Conservation (phyloP, 495 filamentous ascomycete species). For the Penicillium simplicissimum region DNA sequence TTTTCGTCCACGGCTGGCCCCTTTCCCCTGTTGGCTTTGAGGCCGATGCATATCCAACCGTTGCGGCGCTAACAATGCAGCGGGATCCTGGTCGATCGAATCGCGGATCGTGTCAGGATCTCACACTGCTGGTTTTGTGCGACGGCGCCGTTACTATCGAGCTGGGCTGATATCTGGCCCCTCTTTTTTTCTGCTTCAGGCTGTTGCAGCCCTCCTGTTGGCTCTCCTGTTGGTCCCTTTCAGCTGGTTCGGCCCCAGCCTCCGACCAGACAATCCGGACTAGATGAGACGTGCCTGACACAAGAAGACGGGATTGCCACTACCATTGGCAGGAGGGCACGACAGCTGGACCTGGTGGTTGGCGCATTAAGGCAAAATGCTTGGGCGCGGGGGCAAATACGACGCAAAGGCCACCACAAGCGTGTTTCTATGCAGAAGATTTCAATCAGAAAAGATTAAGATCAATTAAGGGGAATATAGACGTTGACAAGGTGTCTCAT, state of each 20-base stretch:
- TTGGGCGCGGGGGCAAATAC: neutral
- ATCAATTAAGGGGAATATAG: neutral
- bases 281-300: conserved; percentile 1
- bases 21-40: neutral
- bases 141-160: neutral
- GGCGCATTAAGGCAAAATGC: neutral
- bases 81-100: conserved; percentile 2
- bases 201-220: neutral
- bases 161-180: neutral
- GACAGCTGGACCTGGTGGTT: neutral
- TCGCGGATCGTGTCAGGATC: neutral
- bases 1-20: neutral
- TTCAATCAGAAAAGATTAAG: neutral
- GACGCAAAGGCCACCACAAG: neutral
- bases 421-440: neutral
- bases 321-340: neutral
- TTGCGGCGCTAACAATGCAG: conserved; percentile 13
- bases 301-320: neutral
- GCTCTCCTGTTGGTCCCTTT: neutral
- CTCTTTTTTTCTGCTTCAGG: neutral
- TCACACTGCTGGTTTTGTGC: neutral
- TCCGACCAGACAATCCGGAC: neutral
- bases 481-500: conserved; percentile 27
- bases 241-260: neutral
- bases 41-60: conserved; percentile 10